Evolutionary conservation across 768 basidiomycete species (phyloP).

Genomic region (Tricholoma furcatifolium): DNA sequence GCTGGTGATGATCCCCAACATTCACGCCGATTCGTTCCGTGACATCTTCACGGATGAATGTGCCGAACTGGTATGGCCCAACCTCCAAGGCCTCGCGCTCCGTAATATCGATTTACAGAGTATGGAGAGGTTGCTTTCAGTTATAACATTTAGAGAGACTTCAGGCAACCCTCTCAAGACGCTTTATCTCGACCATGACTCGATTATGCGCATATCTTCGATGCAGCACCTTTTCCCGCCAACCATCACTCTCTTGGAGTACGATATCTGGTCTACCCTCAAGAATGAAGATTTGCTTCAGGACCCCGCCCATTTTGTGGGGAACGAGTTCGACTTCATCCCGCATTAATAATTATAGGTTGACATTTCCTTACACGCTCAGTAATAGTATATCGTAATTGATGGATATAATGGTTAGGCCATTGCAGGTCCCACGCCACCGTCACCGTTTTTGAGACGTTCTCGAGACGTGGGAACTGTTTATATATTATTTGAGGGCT

Average conservation of each 20-base stretch:
- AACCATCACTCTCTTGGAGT: constrained; percentile 7
- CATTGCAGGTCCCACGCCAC: too few relatives aligned
- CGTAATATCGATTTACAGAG: constrained; percentile 12
- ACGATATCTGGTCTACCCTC: constrained; percentile 14
- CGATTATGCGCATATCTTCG: constrained; percentile 6
- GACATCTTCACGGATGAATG: constrained; percentile 8
- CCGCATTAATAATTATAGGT: background rate
- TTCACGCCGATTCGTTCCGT: constrained; percentile 10
- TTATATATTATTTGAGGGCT: too few relatives aligned
- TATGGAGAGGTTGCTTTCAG: constrained; percentile 10
- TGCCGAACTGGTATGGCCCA: constrained; percentile 9
- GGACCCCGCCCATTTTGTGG: constrained; percentile 14
- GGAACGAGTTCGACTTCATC: constrained; percentile 15
- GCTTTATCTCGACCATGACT: constrained; percentile 13
- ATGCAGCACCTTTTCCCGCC: constrained; percentile 6
- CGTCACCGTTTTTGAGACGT: too few relatives aligned
- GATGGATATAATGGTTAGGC: too few relatives aligned
- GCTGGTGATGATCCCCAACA: constrained; percentile 15
- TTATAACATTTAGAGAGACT: constrained; percentile 6
- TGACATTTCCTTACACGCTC: background rate
- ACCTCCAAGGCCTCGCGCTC: constrained; percentile 10
- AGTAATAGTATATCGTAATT: too few relatives aligned
- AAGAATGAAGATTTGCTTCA: constrained; percentile 11
- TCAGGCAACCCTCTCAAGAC: constrained; percentile 9
- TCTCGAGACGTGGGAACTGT: too few relatives aligned